These are phyloP conservation scores for Lodderomyces parapsilosis DNA, from an alignment of 1,139 yeast genomes.

Conservation along the genomic window DNA sequence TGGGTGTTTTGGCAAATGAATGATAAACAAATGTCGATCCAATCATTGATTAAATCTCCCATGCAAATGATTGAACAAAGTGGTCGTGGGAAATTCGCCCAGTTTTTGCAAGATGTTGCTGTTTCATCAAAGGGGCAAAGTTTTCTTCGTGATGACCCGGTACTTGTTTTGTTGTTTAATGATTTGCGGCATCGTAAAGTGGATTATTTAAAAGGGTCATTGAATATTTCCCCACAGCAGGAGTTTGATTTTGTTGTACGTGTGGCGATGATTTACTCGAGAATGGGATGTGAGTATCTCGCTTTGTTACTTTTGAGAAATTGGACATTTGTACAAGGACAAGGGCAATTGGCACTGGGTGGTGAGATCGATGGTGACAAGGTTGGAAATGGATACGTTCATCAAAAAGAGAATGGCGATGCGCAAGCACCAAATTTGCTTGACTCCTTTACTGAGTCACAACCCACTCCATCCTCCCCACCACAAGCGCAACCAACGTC, in stretches of 20 bases:
- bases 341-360: too few relatives aligned
- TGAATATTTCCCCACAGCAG: conserved; percentile 40
- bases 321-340: conserved; percentile 55
- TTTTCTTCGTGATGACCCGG: conserved; percentile 79
- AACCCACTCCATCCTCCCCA: background rate
- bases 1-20: conserved; percentile 76
- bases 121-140: conserved; percentile 33
- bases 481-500: too few relatives aligned
- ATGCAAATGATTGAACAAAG: conserved; percentile 35
- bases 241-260: conserved; percentile 65
- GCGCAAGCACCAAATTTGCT: conserved; percentile 6
- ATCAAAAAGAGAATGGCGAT: conserved; percentile 3
- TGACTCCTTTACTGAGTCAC: conserved; percentile 3
- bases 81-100: too few relatives aligned
- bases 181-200: conserved; percentile 54
- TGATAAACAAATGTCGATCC: conserved; percentile 55
- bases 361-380: too few relatives aligned
- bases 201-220: conserved; percentile 49
- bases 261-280: conserved; percentile 63
- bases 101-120: conserved; percentile 18
- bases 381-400: conserved; percentile 5
- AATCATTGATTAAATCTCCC: conserved; percentile 62
- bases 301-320: conserved; percentile 60
- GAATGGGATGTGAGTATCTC: conserved; percentile 91
- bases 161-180: conserved; percentile 63